Percentiles rank a stretch among this genome's conserved stretches.
Evolutionary conservation across 441 rosid genomes (phyloP).

Genomic region (Macaranga tanarius): DNA sequence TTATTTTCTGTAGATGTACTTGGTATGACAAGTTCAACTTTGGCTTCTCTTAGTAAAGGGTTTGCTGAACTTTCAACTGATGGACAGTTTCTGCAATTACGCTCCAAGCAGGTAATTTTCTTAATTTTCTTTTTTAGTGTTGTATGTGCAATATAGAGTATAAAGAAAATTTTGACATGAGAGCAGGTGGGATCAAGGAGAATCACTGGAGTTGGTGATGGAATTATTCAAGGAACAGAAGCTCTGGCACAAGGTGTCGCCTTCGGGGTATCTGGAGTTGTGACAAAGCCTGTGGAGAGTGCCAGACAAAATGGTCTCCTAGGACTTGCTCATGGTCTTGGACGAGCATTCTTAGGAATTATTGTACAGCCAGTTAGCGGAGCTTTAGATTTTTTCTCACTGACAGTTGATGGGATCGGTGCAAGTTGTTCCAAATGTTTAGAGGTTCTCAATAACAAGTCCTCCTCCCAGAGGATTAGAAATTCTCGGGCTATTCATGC

Average conservation of each 20-base stretch:
- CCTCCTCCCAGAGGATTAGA: slow-evolving; percentile 73
- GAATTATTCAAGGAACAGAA: slow-evolving; percentile 94
- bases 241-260: slow-evolving; percentile 99
- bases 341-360: slow-evolving; percentile 84
- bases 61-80: slow-evolving; percentile 99
- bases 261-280: slow-evolving; percentile 97
- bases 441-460: slow-evolving; percentile 68
- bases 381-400: slow-evolving; percentile 90
- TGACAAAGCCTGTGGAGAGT: slow-evolving; percentile 94
- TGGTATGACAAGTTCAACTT: slow-evolving; percentile 98
- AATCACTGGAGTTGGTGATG: slow-evolving; percentile 97
- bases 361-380: slow-evolving; percentile 96
- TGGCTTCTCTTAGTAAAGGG: slow-evolving; percentile 97
- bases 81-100: slow-evolving; percentile 90
- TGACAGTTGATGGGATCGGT: slow-evolving; percentile 96
- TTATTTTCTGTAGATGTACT: slow-evolving; percentile 95
- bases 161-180: slow-evolving; percentile 20
- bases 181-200: slow-evolving; percentile 89
- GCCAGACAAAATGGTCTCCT: slow-evolving; percentile 84
- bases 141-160: slow-evolving; percentile 9
- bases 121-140: slow-evolving; percentile 6
- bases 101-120: slow-evolving; percentile 81
- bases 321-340: slow-evolving; percentile 98
- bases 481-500: slow-evolving; percentile 87
- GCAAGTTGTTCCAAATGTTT: slow-evolving; percentile 95